Percentiles rank a stretch among this genome's conserved stretches.
phyloP scores from a whole-genome alignment of 2,329 filamentous ascomycete genomes.

The Pseudocercospora vitis region DNA sequence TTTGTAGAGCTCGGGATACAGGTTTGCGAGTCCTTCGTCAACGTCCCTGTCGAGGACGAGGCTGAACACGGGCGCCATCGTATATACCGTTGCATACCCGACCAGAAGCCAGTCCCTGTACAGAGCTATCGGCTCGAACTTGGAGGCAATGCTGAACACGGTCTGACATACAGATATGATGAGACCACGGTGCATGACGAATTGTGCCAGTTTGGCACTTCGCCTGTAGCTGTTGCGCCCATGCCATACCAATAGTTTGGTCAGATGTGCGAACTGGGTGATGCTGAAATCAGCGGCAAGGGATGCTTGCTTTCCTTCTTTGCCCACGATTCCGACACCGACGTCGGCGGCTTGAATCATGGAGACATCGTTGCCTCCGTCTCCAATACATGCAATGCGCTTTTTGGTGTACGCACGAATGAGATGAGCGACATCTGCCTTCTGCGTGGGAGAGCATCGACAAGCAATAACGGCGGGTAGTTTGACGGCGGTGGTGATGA shows the following conservation, averaged over 20 bases:
- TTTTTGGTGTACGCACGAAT: conserved; percentile 93
- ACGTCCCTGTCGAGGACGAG: conserved; percentile 94
- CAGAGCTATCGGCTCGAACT: conserved; percentile 89
- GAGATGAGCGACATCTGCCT: conserved; percentile 86
- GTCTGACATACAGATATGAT: conserved; percentile 97
- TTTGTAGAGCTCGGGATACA: conserved; percentile 97
- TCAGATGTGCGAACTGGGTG: conserved; percentile 89
- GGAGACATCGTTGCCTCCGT: conserved; percentile 95
- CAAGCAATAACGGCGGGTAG: conserved; percentile 93
- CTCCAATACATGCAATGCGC: conserved; percentile 94
- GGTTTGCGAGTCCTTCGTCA: conserved; percentile 85
- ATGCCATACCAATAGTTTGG: conserved; percentile 98
- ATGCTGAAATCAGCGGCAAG: conserved; percentile 96
- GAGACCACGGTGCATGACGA: conserved; percentile 94
- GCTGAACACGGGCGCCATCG: conserved; percentile 86
- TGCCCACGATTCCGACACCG: conserved; percentile 95
- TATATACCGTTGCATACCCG: conserved; percentile 94
- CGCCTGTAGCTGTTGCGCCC: conserved; percentile 97
- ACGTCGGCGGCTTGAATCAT: conserved; percentile 99
- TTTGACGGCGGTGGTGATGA: conserved; percentile 82
- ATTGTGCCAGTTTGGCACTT: conserved; percentile 91
- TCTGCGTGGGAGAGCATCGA: conserved; percentile 94
- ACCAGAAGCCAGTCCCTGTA: conserved; percentile 98
- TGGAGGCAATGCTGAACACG: conserved; percentile 90
- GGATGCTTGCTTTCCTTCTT: conserved; percentile 92